Evolutionary conservation across 2,329 filamentous ascomycete species (phyloP).

Genomic region (Penicillium glabrum): DNA sequence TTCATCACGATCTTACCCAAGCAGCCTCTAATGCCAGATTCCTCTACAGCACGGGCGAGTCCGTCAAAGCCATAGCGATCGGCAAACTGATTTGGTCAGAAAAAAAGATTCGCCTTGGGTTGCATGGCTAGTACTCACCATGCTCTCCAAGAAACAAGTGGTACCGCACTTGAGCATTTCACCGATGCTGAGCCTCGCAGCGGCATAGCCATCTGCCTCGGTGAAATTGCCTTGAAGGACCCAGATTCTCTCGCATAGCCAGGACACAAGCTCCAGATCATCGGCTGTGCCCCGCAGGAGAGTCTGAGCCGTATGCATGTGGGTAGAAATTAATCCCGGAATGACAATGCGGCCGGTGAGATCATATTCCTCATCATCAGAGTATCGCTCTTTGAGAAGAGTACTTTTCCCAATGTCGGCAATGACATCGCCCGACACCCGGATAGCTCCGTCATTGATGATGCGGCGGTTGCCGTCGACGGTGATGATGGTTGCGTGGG

Average conservation of each 20-base stretch:
- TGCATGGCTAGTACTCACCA: slow-evolving; percentile 36
- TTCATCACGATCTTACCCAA: slow-evolving; percentile 48
- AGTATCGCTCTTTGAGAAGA: slow-evolving; percentile 30
- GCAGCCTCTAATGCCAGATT: slow-evolving; percentile 47
- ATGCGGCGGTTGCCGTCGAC: slow-evolving; percentile 48
- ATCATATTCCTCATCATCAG: slow-evolving; percentile 31
- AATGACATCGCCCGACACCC: slow-evolving; percentile 43
- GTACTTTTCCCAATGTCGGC: slow-evolving; percentile 44
- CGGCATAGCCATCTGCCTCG: slow-evolving; percentile 50
- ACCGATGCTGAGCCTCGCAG: slow-evolving; percentile 49
- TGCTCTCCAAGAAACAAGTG: slow-evolving; percentile 54
- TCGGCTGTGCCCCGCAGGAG: slow-evolving; percentile 52
- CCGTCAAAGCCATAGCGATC: slow-evolving; percentile 50
- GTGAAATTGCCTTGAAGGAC: slow-evolving; percentile 48
- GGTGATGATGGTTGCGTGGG: slow-evolving; percentile 54
- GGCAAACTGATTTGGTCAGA: slow-evolving; percentile 35
- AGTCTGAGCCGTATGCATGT: slow-evolving; percentile 51
- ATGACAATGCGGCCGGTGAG: slow-evolving; percentile 48
- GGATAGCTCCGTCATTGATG: slow-evolving; percentile 49
- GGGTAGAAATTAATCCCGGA: slow-evolving; percentile 52
- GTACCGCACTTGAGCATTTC: slow-evolving; percentile 54
- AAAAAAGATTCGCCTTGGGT: not conserved
- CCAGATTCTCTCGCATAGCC: slow-evolving; percentile 55
- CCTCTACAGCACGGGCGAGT: slow-evolving; percentile 43
- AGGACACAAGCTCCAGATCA: slow-evolving; percentile 51